Evolutionary conservation across 1,139 yeast species (phyloP), one percentile per base, ranked within the genome.

Genomic region (Geotrichum cucujoidarum): DNA sequence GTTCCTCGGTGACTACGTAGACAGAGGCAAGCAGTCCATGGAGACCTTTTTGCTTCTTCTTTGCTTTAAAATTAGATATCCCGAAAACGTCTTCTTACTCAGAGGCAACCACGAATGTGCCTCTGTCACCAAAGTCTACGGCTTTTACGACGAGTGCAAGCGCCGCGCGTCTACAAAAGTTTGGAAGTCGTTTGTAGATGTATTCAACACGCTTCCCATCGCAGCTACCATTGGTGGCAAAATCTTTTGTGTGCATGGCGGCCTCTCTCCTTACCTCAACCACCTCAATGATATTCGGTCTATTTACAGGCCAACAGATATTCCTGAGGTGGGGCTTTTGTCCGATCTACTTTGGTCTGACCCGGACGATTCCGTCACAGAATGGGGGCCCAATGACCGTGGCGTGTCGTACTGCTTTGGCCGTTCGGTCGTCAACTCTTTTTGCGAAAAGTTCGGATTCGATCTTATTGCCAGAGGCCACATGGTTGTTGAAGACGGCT

Each of bases 61-160:
- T 66, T 96, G 97, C 47, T 92, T 90, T 74, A 90, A 90, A 73
- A 92, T 90, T 70, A 90, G 90, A 74, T 90, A 90, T 67, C 97
- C 97, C 40, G 97, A 92, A 69, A 92, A 92, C 72, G 90, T 92
- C 67, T 92, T 92, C 72, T 84, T 87, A 61, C 66, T 72, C 50
- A 81, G 97, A 74, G 97, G 97, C 57, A 90, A 90, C 69, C 97
- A 90, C 74, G 97, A 92, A 71, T 88, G 96, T 74, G 97, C 98
- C 40, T 85, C 95, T 44, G 90, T 92, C 65, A 92, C 89, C 71
- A 83, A 97, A 73, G 88, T 92, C 67, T 92, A 92, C 68, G 97
- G 97, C 41, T 90, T 90, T 68, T 90, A 90, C 69, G 97, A 90
- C 70, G 97, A 90, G 71, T 92, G 97, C 64, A 71, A 92, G 71